Evolutionary conservation across 139 green algal species (phyloP), one percentile per base, ranked within the genome.

Genomic region (Picochlorum sp.): DNA sequence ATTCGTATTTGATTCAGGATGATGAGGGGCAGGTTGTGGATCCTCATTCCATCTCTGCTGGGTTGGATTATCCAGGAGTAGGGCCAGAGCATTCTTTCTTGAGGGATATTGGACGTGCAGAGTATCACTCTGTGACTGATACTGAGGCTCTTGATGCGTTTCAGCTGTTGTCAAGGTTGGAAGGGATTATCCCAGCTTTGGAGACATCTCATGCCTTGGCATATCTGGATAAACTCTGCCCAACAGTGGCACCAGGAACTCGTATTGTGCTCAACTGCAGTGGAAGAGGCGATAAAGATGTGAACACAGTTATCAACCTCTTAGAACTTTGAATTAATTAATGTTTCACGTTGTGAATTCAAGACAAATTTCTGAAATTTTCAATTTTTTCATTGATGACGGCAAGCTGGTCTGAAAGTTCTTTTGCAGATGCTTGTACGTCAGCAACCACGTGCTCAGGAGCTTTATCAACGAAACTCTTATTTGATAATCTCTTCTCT

Each of bases 141-240:
- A 59, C 78, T 18, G 82, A 97, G 70, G 92, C 92, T 3, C 68
- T 95, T 50, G 72, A 82, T 11, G 78, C 83, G 23, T 95, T 96
- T 65, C 67, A 92, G 77, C 68, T 66, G 30, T 45, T 97, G 54
- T 85, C 82, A 13, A 77, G 73, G 60, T 68, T 95, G 57, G 93
- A 99, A 81, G 93, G 93, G 66, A 98, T 99, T 76, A 98, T 98
- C 64, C 93, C 93, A 14, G 93, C 94, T 0, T 77, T 99, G 65
- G 94, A 99, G 78, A 98, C 94, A 20, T 88, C 77, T 26, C 94
- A 99, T 73, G 94, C 92, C 1, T 77, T 99, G 45, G 94, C 94
- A 10, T 92, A 94, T 82, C 77, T 99, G 11, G 83, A 90, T 66
- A 83, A 79, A 67, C 74, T 97, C 41, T 86, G 79, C 57, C 90